These are phyloP conservation scores for Truncatella angustata DNA, from an alignment of 2,329 filamentous ascomycete genomes.

Conservation along the genomic window DNA sequence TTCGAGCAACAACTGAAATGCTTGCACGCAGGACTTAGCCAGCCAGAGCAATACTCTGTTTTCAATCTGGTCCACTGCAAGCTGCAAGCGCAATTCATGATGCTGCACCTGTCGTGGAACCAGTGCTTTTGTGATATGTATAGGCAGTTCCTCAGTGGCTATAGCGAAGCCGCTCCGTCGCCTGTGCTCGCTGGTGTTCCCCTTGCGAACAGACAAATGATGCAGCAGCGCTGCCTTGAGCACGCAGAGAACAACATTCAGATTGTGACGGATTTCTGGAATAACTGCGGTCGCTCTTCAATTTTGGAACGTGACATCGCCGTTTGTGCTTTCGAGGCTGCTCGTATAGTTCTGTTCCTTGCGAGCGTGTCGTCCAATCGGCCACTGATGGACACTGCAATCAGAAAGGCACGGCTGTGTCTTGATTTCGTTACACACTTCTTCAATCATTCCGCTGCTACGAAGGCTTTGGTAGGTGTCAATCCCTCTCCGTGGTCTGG, in stretches of 20 bases:
- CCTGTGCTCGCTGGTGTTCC: slow-evolving; percentile 27
- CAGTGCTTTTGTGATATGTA: slow-evolving; percentile 44
- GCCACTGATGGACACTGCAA: slow-evolving; percentile 20
- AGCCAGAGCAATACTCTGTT: slow-evolving; percentile 22
- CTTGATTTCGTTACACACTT: slow-evolving; percentile 25
- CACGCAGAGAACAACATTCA: slow-evolving; percentile 39
- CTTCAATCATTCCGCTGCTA: slow-evolving; percentile 27
- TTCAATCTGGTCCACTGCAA: slow-evolving; percentile 18
- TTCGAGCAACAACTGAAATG: slow-evolving; percentile 24
- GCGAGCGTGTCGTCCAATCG: slow-evolving; percentile 15
- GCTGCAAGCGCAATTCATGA: slow-evolving; percentile 27
- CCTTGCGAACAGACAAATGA: slow-evolving; percentile 25
- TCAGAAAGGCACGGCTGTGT: slow-evolving; percentile 25
- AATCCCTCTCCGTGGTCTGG: too few relatives aligned
- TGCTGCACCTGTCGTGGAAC: slow-evolving; percentile 36
- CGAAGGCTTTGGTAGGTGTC: slow-evolving; percentile 23
- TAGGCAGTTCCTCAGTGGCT: slow-evolving; percentile 39
- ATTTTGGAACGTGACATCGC: slow-evolving; percentile 40
- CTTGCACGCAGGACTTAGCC: slow-evolving; percentile 17
- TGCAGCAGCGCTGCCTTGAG: slow-evolving; percentile 31
- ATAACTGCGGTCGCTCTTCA: slow-evolving; percentile 19
- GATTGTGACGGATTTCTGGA: slow-evolving; percentile 28
- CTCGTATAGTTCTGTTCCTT: slow-evolving; percentile 35
- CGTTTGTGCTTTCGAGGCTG: slow-evolving; percentile 41
- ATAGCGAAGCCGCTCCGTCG: slow-evolving; percentile 36